Evolutionary conservation across 352 stramenopile species (phyloP), one percentile per base, ranked within the genome.

Genomic region (Phytophthora citricola): DNA sequence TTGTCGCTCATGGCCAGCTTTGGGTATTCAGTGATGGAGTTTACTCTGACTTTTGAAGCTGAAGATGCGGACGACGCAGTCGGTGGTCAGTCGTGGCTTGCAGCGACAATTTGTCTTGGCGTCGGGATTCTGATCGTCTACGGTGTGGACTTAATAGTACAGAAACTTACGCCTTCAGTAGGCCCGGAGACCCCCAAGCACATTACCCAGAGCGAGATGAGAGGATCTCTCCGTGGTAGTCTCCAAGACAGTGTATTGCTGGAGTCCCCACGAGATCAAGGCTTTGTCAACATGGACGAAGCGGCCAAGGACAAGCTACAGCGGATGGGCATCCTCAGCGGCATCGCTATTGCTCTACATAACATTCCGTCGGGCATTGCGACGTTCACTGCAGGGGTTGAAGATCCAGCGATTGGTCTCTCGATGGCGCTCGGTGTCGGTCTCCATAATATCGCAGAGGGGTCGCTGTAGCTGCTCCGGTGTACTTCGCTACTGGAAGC

Each of bases 401-500:
- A 94, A 22, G 87, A 98, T 67, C 91, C 93, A 9, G 75, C 66
- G 3, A 85, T 98, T 4, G 97, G 95, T 26, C 51, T 89, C 8
- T 84, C 93, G 6, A 84, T 99, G 39, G 95, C 94, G 1, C 81
- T 99, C 38, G 94, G 91, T 32, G 98, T 99, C 63, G 93, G 81
- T 0, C 93, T 98, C 31, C 96, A 99, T 76, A 99, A 99, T 66
- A 97, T 99, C 54, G 96, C 97, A 2, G 97, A 99, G 58, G 97
- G 0, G 77, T 99, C 31, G 98, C 93, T 47, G 91, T 99, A 12
- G 92, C 96, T 12, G 86, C 98, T 10, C 96, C 97, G 2, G 97
- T 99, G 27, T 99, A 98, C 73, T 99, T 98, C 58, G 94, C 96
- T 2, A 99, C 97, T 5, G 94, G 95, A 6, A 97, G 90, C 55